Evolutionary conservation across 176 grass and related monocot genomes (phyloP), one percentile per base, ranked within the genome.

Genomic region (Aegilops umbellulata): DNA sequence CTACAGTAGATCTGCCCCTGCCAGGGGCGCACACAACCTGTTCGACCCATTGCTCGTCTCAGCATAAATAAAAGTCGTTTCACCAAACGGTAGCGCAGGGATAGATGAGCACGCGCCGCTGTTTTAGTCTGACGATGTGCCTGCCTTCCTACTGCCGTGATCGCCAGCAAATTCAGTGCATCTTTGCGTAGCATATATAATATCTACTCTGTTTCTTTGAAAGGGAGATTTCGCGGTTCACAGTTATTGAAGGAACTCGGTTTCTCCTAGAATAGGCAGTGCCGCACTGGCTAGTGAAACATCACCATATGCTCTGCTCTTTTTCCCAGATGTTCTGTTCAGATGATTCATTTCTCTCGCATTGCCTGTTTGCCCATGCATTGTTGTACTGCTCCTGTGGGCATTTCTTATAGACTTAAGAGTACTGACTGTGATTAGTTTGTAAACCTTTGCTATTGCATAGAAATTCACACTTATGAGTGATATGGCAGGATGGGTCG

Each of bases 401-500:
- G 13, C 47, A n/a, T 25, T 83, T 71, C 22, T 58, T 69, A 1
- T 38, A n/a, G 0, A 58, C 53, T 55, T 17, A 22, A 22, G 2
- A 46, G 65, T 44, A 35, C 78, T 20, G 3, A 9, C 15, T 9
- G 35, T 77, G 31, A 11, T 8, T 7, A 6, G 47, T n/a, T n/a
- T n/a, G n/a, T 47, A 34, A 60, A 4, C 20, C 65, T 34, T 46
- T 80, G 26, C 8, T 47, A 30, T 65, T 39, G 72, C 41, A 26
- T 25, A 42, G 53, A n/a, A 79, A 24, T 3, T 76, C 9, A 13
- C 10, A 75, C 60, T 60, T 89, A 13, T 53, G 74, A 44, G 29
- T 77, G 42, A 67, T 78, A 10, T 69, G 42, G 27, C 47, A 95
- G 76, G 77, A 95, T 94, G 96, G 97, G 97, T 84, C 84, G 92